These are phyloP conservation scores for Penicillium maclennaniae DNA, from an alignment of 495 filamentous ascomycete genomes.

Conservation along the genomic window DNA sequence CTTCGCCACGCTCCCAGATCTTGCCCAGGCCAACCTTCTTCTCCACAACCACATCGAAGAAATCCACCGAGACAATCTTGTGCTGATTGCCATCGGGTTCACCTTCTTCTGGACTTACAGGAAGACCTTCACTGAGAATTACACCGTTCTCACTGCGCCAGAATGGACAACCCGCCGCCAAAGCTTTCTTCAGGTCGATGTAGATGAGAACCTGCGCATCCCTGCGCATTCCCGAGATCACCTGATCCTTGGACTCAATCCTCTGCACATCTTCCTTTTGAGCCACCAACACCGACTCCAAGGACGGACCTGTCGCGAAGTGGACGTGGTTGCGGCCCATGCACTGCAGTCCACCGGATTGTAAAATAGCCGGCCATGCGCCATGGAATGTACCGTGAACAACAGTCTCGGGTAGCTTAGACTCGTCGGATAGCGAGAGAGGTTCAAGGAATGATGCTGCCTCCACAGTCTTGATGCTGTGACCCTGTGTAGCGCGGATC, in stretches of 20 bases:
- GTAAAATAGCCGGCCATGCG: constrained; percentile 68
- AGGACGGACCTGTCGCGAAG: constrained; percentile 67
- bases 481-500: constrained; percentile 94
- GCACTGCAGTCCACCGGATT: constrained; percentile 66
- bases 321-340: constrained; percentile 89
- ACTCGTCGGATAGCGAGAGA: constrained; percentile 45
- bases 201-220: constrained; percentile 78
- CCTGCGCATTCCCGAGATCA: constrained; percentile 81
- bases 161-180: constrained; percentile 67
- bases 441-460: constrained; percentile 64
- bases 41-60: constrained; percentile 54
- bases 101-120: constrained; percentile 7
- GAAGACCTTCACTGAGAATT: constrained; percentile 48
- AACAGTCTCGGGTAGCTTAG: constrained; percentile 57
- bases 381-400: constrained; percentile 86
- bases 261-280: constrained; percentile 13
- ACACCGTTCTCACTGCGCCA: constrained; percentile 88
- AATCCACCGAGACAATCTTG: constrained; percentile 40
- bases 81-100: constrained; percentile 13
- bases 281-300: constrained; percentile 27
- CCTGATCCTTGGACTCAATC: constrained; percentile 28
- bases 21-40: constrained; percentile 53
- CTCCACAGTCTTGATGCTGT: constrained; percentile 61
- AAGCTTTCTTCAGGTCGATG: constrained; percentile 64
- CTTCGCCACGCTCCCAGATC: constrained; percentile 61